Base-by-base conservation (phyloP, 306 rosid species). In the Sindora glabra region DNA sequence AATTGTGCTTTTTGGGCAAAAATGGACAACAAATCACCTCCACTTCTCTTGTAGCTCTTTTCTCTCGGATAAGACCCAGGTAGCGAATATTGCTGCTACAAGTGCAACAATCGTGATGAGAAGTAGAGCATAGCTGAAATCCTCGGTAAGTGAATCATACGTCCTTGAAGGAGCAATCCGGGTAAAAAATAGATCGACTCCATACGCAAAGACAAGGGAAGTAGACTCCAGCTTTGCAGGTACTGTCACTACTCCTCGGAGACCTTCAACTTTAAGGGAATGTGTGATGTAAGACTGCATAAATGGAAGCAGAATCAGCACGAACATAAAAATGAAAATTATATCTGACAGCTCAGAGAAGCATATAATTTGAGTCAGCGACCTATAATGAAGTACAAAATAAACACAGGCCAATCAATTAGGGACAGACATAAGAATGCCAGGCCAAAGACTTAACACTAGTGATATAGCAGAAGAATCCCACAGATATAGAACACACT, bases 191-290 rank as follows among this genome's bases (percentile, higher is more conserved):
- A 92, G 85, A 77, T 92, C 99, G 50, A 86, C 96, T 69, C 99
- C 99, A 16, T 92, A 89, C 18, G 84, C 85, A 61, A 92, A 92
- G 68, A 80, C 94, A 49, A 83, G 95, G 34, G 95, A 80, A 38
- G 99, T 89, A 16, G 99, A 94, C 78, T 94, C 97, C 82, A 89
- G 76, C 81, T 79, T 94, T 75, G 99, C 94, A 27, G 99, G 94
- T 36, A 89, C 79, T 2, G 99, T 86, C 25, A 82, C 38, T 24
- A 94, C 75, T 64, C 95, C 87, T 58, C 86, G 78, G 37, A 94
- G 97, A 59, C 95, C 90, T 79, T 86, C 99, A 57, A 94, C 94
- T 71, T 78, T 84, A 24, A 84, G 75, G 62, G 96, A 73, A 72
- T 89, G 97, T 3, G 99, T 92, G 57, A 79, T 77, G 39, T 84